phyloP scores from a whole-genome alignment of 2,329 filamentous ascomycete species.

The Fusarium sp. region DNA sequence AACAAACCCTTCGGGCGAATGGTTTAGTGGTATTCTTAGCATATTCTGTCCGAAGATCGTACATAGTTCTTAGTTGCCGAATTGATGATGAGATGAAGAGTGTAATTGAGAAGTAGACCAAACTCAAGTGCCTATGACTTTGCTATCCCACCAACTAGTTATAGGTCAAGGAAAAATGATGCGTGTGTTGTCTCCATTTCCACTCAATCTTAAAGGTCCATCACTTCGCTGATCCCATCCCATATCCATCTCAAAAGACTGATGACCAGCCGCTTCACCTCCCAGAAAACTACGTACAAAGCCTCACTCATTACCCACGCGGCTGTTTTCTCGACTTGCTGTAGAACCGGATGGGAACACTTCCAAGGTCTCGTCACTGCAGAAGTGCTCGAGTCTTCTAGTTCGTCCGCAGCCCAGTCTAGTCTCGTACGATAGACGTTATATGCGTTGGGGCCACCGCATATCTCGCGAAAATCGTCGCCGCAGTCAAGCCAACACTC shows the following conservation, averaged over 20 bases:
- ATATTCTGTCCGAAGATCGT: not conserved
- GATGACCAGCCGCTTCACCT: not conserved
- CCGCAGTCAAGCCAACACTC: not conserved
- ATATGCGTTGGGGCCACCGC: not conserved
- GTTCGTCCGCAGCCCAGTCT: not conserved
- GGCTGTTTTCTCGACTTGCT: not conserved
- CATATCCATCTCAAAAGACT: not conserved
- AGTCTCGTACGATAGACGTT: not conserved
- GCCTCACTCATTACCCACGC: not conserved
- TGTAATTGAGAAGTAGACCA: not conserved
- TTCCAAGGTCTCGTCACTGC: not conserved
- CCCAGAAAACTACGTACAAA: not conserved
- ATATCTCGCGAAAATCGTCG: not conserved
- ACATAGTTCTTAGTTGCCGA: not conserved
- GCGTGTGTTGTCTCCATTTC: not conserved
- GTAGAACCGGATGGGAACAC: not conserved
- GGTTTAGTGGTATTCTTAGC: too few relatives aligned
- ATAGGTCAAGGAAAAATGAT: not conserved
- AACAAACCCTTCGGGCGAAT: too few relatives aligned
- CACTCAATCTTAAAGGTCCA: not conserved
- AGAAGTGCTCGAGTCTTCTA: not conserved
- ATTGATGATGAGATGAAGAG: not conserved
- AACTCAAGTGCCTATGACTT: not conserved
- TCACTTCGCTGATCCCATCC: not conserved
- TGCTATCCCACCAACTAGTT: not conserved